Base-by-base conservation (phyloP, 2,329 filamentous ascomycete species). In the Plectosphaerella sp. region DNA sequence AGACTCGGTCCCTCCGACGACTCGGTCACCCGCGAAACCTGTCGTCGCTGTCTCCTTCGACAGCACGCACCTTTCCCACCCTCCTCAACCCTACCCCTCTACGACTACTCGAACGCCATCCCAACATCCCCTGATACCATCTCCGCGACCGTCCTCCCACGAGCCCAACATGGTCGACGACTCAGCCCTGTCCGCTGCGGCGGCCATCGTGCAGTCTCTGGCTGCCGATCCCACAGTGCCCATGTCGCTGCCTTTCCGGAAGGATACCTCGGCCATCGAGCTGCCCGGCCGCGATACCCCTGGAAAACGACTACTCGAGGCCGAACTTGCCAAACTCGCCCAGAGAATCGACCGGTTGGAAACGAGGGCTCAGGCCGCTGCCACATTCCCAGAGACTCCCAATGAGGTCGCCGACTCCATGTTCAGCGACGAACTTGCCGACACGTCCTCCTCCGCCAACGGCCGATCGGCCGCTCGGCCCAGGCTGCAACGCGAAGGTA, bases 341-440 rank as follows among this genome's bases (percentile, higher is more conserved):
- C 74, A 85, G 56, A 81, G 94, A 59, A 84, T 97, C 60, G 88
- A 91, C 58, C 84, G 86, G 58, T 83, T 97, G 61, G 92, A 97
- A 75, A 83, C 84, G 61, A 87, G 87, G 72, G 87, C 89, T 58
- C 82, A 80, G 64, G 74, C 80, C 53, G 69, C 79, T 53, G 77
- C 79, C 58, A 74, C 79, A 52, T 80, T 92, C 61, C 91, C 91
- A 61, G 87, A 92, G 64, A 94, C 90, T 10, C 90, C 91, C 47
- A 91, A 87, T 67, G 90, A 94, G 73, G 82, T 79, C 48, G 76
- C 78, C 60, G 81, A 82, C 64, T 87, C 84, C 59, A 77, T 86
- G 45, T 83, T 86, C 64, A 76, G 76, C 63, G 79, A 83, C 60
- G 79, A 80, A 52, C 28, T 33, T 33, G 73, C 78, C 55, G 65